Conservation (phyloP, 371 early-diverging fungal genomes). For the Saksenaea vasiformis region DNA sequence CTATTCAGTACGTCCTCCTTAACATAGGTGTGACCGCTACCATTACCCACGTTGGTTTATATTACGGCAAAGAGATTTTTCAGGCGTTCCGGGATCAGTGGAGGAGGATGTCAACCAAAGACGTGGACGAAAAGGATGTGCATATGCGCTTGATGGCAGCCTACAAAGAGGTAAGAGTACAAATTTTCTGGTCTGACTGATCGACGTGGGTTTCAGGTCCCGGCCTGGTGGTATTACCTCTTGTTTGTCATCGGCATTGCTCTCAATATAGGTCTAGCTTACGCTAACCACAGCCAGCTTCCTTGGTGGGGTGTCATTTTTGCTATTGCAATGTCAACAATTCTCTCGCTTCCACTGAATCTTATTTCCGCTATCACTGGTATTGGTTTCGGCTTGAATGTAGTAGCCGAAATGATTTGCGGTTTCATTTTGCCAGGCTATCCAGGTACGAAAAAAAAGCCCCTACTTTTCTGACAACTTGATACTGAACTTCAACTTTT, state of each 20-base stretch:
- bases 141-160: slow-evolving; percentile 35
- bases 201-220: slow-evolving; percentile 51
- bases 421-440: slow-evolving; percentile 45
- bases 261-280: slow-evolving; percentile 62
- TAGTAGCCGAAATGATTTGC: slow-evolving; percentile 69
- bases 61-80: slow-evolving; percentile 46
- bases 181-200: slow-evolving; percentile 10
- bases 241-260: slow-evolving; percentile 62
- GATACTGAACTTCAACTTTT: neutral
- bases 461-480: neutral
- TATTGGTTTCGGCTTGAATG: slow-evolving; percentile 50
- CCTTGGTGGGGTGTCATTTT: slow-evolving; percentile 77
- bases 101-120: slow-evolving; percentile 15
- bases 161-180: slow-evolving; percentile 44
- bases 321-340: slow-evolving; percentile 59
- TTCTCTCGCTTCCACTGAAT: slow-evolving; percentile 39
- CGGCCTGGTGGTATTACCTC: slow-evolving; percentile 74
- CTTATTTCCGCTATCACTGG: slow-evolving; percentile 45
- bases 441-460: slow-evolving; percentile 27
- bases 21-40: slow-evolving; percentile 44
- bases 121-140: slow-evolving; percentile 16
- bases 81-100: neutral
- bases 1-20: slow-evolving; percentile 18
- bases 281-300: slow-evolving; percentile 52
- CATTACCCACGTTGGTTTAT: slow-evolving; percentile 50